These are phyloP conservation scores for Globisporangium carolinianum DNA, from an alignment of 352 stramenopile species.

Conservation along the genomic window DNA sequence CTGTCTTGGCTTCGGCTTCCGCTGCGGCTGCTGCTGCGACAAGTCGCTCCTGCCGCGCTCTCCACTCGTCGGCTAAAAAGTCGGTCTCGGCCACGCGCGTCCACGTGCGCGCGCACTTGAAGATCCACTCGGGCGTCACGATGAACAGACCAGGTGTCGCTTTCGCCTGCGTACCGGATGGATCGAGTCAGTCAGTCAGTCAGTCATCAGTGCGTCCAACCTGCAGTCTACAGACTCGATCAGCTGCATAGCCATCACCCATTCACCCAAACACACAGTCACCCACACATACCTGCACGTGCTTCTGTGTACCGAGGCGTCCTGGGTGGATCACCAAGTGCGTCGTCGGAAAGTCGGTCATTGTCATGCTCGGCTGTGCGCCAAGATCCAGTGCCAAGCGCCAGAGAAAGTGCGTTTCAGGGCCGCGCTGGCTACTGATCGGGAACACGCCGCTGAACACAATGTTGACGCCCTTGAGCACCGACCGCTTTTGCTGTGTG, in stretches of 20 bases:
- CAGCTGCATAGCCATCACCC: no score
- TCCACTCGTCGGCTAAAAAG: conserved; percentile 65
- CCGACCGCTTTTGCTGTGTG: conserved; percentile 54
- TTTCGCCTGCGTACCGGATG: conserved; percentile 32
- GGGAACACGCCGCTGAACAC: conserved; percentile 83
- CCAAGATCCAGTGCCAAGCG: conserved; percentile 65
- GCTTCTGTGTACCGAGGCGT: conserved; percentile 75
- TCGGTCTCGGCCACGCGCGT: conserved; percentile 45
- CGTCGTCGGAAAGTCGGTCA: conserved; percentile 75
- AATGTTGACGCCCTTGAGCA: conserved; percentile 57
- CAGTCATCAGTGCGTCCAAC: background rate
- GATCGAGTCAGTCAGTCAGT: background rate
- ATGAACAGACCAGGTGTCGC: conserved; percentile 49
- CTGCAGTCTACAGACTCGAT: no score
- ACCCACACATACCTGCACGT: conserved; percentile 36
- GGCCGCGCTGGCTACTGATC: conserved; percentile 39
- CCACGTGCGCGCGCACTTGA: conserved; percentile 75
- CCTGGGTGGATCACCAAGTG: conserved; percentile 81
- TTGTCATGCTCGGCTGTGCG: conserved; percentile 50
- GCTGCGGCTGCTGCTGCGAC: conserved; percentile 3
- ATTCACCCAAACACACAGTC: no score
- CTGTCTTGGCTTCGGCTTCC: conserved; percentile 1
- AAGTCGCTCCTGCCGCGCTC: conserved; percentile 25
- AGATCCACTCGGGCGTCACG: conserved; percentile 74
- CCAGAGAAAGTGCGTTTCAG: conserved; percentile 73